Conservation (phyloP, 2,329 filamentous ascomycete species). For the Scorias spongiosa region DNA sequence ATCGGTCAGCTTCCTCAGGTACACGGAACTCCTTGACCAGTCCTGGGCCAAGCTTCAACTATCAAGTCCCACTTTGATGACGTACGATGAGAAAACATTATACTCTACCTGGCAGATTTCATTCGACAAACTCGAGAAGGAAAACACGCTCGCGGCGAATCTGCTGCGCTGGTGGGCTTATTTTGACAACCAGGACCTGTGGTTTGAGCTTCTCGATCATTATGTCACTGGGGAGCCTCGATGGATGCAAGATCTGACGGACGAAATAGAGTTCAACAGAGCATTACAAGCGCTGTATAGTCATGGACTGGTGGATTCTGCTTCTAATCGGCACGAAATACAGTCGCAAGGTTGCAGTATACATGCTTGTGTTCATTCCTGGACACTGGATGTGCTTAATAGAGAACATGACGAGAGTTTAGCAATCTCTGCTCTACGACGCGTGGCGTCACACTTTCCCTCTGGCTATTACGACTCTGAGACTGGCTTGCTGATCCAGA, state of each 20-base stretch:
- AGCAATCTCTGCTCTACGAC: background rate
- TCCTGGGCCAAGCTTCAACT: slow-evolving; percentile 15
- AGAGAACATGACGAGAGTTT: slow-evolving; percentile 6
- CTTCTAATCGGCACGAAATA: slow-evolving; percentile 1
- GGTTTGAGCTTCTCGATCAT: slow-evolving; percentile 12
- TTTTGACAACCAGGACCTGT: slow-evolving; percentile 14
- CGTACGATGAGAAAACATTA: slow-evolving; percentile 7
- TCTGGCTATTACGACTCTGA: too few relatives aligned
- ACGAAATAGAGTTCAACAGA: slow-evolving; percentile 13
- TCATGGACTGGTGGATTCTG: slow-evolving; percentile 16
- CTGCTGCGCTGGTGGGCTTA: slow-evolving; percentile 18
- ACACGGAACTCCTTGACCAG: slow-evolving; percentile 3
- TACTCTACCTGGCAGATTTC: slow-evolving; percentile 20
- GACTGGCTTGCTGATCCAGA: background rate
- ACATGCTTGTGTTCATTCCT: slow-evolving; percentile 22
- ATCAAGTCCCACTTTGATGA: slow-evolving; percentile 11
- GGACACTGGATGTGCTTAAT: slow-evolving; percentile 15
- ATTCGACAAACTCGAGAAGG: slow-evolving; percentile 13
- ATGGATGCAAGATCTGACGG: slow-evolving; percentile 14
- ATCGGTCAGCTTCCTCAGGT: background rate
- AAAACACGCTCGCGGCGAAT: slow-evolving; percentile 10
- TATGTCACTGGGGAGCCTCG: slow-evolving; percentile 3
- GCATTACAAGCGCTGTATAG: slow-evolving; percentile 17
- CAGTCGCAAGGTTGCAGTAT: slow-evolving; percentile 19
- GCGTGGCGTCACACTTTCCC: background rate